Evolutionary conservation across 2,329 filamentous ascomycete genomes (phyloP).

Genomic region (Fusarium sp.): DNA sequence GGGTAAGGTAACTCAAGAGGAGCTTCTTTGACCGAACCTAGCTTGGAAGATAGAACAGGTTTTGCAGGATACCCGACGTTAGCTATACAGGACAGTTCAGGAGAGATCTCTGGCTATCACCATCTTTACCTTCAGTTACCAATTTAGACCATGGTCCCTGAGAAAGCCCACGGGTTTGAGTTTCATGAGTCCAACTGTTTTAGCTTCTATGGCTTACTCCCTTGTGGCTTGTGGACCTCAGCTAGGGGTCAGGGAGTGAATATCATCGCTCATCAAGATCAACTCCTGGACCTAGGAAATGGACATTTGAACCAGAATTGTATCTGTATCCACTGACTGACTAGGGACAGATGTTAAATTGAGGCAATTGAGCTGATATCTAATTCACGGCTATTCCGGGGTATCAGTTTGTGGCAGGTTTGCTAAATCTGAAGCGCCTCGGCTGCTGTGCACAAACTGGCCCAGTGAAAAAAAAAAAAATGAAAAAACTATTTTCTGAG

Average conservation of each 20-base stretch:
- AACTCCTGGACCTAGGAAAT: conserved; percentile 33
- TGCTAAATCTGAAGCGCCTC: conserved; percentile 6
- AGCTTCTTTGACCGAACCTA: conserved; percentile 20
- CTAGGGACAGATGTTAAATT: neutral
- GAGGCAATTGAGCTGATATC: conserved; percentile 1
- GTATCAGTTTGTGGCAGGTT: neutral
- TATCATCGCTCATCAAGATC: conserved; percentile 19
- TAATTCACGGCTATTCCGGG: conserved; percentile 2
- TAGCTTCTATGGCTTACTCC: conserved; percentile 38
- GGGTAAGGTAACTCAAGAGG: conserved; percentile 30
- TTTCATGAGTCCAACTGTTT: conserved; percentile 36
- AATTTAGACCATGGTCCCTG: neutral
- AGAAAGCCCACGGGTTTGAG: conserved; percentile 29
- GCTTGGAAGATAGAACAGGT: neutral
- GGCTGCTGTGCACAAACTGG: conserved; percentile 12
- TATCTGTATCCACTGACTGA: conserved; percentile 21
- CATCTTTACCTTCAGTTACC: neutral
- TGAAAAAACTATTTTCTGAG: neutral
- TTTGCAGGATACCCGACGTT: neutral
- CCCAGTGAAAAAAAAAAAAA: conserved; percentile 15
- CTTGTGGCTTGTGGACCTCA: conserved; percentile 41
- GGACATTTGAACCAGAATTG: conserved; percentile 15
- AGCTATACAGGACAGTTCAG: neutral
- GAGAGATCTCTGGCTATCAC: neutral
- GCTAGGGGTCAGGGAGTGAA: conserved; percentile 28